These are phyloP conservation scores for Rhodotorula sp. DNA, from an alignment of 1,284 basidiomycete species.

Conservation along the genomic window DNA sequence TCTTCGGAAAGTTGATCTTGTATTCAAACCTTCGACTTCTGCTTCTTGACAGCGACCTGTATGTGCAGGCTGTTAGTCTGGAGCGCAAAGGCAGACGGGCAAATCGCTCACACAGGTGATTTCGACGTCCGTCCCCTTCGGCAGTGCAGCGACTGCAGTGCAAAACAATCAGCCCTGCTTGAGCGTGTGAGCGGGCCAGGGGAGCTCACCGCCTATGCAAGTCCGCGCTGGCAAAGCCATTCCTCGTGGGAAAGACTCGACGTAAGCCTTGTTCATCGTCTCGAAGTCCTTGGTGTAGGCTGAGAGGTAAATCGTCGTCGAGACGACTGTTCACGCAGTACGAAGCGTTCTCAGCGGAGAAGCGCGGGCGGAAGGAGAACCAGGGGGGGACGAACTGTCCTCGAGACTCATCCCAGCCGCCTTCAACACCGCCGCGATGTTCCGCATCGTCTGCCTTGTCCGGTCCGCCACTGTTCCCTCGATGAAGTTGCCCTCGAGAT, in stretches of 20 bases:
- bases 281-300: slow-evolving; percentile 29
- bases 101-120: slow-evolving; percentile 15
- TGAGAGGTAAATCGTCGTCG: slow-evolving; percentile 21
- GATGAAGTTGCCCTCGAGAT: slow-evolving; percentile 16
- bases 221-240: slow-evolving; percentile 15
- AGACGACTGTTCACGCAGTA: slow-evolving; percentile 17
- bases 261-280: slow-evolving; percentile 27
- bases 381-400: slow-evolving; percentile 16
- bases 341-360: background rate
- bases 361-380: too few species aligned
- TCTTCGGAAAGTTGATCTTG: background rate
- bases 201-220: slow-evolving; percentile 26
- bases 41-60: background rate
- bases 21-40: background rate
- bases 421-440: slow-evolving; percentile 18
- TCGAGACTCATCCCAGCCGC: slow-evolving; percentile 19
- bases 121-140: slow-evolving; percentile 32
- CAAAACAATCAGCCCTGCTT: too few species aligned
- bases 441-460: slow-evolving; percentile 18
- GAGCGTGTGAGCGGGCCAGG: background rate
- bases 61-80: background rate
- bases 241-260: slow-evolving; percentile 8
- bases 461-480: slow-evolving; percentile 23
- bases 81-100: rapidly evolving
- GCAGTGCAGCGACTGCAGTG: background rate